Conservation (phyloP, 163 green algal genomes). For the Volvox carteri region DNA sequence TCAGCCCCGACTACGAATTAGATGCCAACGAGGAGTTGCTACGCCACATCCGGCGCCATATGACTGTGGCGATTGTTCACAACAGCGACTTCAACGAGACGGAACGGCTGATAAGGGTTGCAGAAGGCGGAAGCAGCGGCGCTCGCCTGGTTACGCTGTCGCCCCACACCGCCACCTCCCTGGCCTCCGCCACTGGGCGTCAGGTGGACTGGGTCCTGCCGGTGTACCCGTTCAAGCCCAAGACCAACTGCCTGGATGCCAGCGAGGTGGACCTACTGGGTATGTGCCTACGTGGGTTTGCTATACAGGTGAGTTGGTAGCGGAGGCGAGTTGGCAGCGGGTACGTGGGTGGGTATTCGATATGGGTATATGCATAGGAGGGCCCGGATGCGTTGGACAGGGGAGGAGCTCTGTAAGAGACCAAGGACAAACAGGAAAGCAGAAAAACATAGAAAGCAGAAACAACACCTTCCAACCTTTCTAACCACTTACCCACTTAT, state of each 20-base stretch:
- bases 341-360: too few species aligned
- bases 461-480: too few species aligned
- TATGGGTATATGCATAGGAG: too few species aligned
- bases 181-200: not conserved
- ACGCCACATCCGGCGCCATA: not conserved
- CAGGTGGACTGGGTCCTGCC: conserved; percentile 53
- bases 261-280: conserved; percentile 45
- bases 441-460: too few species aligned
- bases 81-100: conserved; percentile 59
- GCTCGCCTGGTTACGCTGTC: conserved; percentile 58
- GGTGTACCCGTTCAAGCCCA: conserved; percentile 39
- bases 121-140: not conserved
- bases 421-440: too few species aligned
- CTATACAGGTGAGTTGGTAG: conserved; percentile 20
- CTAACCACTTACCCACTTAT: too few species aligned
- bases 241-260: conserved; percentile 51
- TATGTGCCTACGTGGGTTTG: conserved; percentile 56
- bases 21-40: conserved; percentile 39
- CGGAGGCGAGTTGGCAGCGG: too few species aligned
- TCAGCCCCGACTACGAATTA: conserved; percentile 65
- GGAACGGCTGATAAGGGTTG: not conserved
- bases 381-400: too few species aligned
- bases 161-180: conserved; percentile 45
- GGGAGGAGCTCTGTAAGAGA: too few species aligned
- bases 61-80: conserved; percentile 56